phyloP scores from a whole-genome alignment of 805 yeast genomes.

The Hermanozyma aechmeae region DNA sequence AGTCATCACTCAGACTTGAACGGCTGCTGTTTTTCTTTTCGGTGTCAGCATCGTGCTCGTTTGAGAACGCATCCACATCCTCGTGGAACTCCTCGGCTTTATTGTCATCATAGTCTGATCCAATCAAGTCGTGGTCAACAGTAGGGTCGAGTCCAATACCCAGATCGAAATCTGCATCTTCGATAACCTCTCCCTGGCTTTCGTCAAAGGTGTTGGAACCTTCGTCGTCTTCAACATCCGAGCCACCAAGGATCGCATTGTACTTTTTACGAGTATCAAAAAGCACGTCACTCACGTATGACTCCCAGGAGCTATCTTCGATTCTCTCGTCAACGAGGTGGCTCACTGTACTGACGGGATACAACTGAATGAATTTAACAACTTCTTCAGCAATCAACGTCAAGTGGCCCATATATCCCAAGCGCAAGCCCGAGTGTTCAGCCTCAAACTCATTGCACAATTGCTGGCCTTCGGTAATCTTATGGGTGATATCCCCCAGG shows the following conservation, averaged over 20 bases:
- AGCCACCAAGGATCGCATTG: constrained; percentile 87
- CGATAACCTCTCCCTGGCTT: constrained; percentile 29
- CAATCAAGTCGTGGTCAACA: constrained; percentile 19
- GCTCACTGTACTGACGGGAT: constrained; percentile 28
- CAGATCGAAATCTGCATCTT: constrained; percentile 20
- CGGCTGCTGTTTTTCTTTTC: constrained; percentile 4
- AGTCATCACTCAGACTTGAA: constrained; percentile 18
- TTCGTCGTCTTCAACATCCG: constrained; percentile 30
- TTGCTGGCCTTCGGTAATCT: constrained; percentile 38
- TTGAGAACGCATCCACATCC: constrained; percentile 13
- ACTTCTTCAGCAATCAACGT: constrained; percentile 23
- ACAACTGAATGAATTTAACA: constrained; percentile 20
- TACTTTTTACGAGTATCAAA: constrained; percentile 90
- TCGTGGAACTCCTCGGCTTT: constrained; percentile 14
- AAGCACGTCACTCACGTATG: constrained; percentile 72
- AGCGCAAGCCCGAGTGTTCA: constrained; percentile 16
- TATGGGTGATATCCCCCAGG: constrained; percentile 31
- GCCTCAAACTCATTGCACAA: constrained; percentile 18
- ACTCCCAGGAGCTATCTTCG: constrained; percentile 54
- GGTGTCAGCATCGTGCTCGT: constrained; percentile 6
- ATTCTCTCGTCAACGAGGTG: constrained; percentile 28
- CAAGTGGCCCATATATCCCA: constrained; percentile 24
- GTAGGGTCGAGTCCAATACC: constrained; percentile 22
- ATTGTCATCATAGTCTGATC: constrained; percentile 17
- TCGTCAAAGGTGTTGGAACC: constrained; percentile 19